phyloP scores from a whole-genome alignment of 805 yeast species.

The Candida broadrunensis region DNA sequence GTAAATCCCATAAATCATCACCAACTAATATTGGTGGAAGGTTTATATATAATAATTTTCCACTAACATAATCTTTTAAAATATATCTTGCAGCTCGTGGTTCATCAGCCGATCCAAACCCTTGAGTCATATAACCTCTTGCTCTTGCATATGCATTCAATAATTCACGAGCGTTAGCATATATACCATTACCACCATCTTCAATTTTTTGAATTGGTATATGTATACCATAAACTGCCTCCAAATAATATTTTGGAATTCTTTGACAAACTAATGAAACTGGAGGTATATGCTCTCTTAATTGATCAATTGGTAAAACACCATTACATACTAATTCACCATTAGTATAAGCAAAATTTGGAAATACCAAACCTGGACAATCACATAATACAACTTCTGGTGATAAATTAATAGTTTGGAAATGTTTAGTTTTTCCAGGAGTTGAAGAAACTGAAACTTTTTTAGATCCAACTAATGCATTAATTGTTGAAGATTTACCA shows the following conservation, averaged over 20 bases:
- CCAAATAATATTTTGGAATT: conserved; percentile 83
- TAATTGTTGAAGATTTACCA: conserved; percentile 96
- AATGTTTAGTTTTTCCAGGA: conserved; percentile 98
- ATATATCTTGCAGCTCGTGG: conserved; percentile 90
- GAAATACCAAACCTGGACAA: conserved; percentile 99
- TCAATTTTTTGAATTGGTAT: conserved; percentile 70
- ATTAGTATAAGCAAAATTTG: conserved; percentile 93
- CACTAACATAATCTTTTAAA: conserved; percentile 91
- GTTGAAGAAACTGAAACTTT: conserved; percentile 98
- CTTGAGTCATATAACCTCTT: conserved; percentile 96
- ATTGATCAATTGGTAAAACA: conserved; percentile 96
- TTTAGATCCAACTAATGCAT: conserved; percentile 93
- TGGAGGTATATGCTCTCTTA: conserved; percentile 90
- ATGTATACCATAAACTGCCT: conserved; percentile 90
- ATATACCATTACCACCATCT: conserved; percentile 82
- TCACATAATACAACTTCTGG: conserved; percentile 87
- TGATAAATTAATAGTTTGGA: conserved; percentile 89
- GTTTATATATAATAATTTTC: conserved; percentile 76
- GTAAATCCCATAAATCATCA: conserved; percentile 58
- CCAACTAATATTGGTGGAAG: conserved; percentile 76
- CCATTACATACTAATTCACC: conserved; percentile 98
- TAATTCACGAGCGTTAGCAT: conserved; percentile 86
- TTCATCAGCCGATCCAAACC: conserved; percentile 95
- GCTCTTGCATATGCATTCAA: conserved; percentile 92
- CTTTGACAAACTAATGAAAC: conserved; percentile 79